Base-by-base conservation (phyloP, 441 rosid species). In the Daphne laureola region DNA sequence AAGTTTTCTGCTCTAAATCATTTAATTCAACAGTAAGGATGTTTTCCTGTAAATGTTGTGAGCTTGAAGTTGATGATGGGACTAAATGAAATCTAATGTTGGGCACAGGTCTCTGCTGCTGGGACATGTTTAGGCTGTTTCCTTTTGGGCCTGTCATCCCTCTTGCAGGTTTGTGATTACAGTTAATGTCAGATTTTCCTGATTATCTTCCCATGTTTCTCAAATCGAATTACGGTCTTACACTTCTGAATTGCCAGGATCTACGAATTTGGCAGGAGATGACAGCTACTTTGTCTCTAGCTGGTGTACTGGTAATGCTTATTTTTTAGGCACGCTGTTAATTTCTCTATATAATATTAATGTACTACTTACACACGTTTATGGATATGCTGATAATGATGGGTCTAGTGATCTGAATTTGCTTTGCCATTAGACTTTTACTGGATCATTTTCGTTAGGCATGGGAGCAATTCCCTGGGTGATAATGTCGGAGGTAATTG, bases 111-210 rank as follows among this genome's bases (percentile, higher is more conserved):
- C 23, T 89, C 96, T 46, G 87, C 92, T 13, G 84, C 75, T 0
- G 92, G 96, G 64, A 83, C 84, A 50, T 82, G 86, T 48, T 53
- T 86, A 48, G 87, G 95, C 45, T 77, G 97, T 71, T 46, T 80
- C 31, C 74, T 89, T n/a, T 61, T 66, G 0, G 82, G 80, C 17
- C 49, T 80, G 18, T 77, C 92, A 36, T 86, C 80, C 61, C 58
- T 70, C 36, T 62, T 73, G 42, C 83, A 83, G 94, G 91, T 62
- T 51, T 25, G 7, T 26, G 14, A n/a, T 12, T 3, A 42, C 14
- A 12, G 41, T 38, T 3, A 17, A 15, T 16, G 15, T 25, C 2
- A 40, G 3, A 49, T 60, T 36, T 1, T 14, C 4, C 9, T 18
- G n/a, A 43, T 8, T 23, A 8, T 16, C 49, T 48, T 59, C 15